A percentile compares a stretch with the other conserved stretches of the same genome.
These are phyloP conservation scores for Phytopythium aichiense DNA, from an alignment of 352 stramenopile species.

Conservation along the genomic window DNA sequence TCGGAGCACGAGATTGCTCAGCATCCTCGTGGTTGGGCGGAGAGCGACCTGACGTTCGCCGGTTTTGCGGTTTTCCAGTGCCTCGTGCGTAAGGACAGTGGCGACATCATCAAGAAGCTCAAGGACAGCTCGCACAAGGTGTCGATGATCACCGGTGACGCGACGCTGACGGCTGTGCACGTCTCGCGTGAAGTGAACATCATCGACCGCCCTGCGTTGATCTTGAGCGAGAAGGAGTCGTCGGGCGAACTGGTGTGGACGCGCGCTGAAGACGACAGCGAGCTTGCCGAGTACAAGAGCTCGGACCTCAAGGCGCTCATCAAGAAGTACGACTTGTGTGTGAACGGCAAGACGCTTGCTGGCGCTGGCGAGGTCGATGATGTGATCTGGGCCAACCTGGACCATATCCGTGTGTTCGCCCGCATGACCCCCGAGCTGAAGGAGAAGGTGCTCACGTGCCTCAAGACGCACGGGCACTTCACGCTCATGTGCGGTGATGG, in stretches of 20 bases:
- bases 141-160: conserved; percentile 99
- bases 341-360: conserved; percentile 75
- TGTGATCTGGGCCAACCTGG: conserved; percentile 74
- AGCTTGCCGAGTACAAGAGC: conserved; percentile 65
- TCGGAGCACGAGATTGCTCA: conserved; percentile 76
- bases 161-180: conserved; percentile 95
- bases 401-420: conserved; percentile 93
- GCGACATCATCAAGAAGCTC: conserved; percentile 91
- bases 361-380: conserved; percentile 75
- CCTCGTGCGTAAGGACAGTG: conserved; percentile 95
- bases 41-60: conserved; percentile 93
- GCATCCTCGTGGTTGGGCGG: conserved; percentile 84
- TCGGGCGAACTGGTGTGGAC: conserved; percentile 71
- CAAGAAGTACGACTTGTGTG: conserved; percentile 85
- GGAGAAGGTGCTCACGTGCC: conserved; percentile 92
- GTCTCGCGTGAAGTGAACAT: conserved; percentile 96
- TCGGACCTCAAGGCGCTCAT: conserved; percentile 47
- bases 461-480: conserved; percentile 91
- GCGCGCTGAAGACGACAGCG: conserved; percentile 64
- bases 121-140: conserved; percentile 89
- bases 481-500: conserved; percentile 99
- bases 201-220: conserved; percentile 67
- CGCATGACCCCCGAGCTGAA: conserved; percentile 97
- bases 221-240: conserved; percentile 51
- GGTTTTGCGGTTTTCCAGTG: conserved; percentile 93